Conservation (phyloP, 1,284 basidiomycete species). For the Athelia sp. region DNA sequence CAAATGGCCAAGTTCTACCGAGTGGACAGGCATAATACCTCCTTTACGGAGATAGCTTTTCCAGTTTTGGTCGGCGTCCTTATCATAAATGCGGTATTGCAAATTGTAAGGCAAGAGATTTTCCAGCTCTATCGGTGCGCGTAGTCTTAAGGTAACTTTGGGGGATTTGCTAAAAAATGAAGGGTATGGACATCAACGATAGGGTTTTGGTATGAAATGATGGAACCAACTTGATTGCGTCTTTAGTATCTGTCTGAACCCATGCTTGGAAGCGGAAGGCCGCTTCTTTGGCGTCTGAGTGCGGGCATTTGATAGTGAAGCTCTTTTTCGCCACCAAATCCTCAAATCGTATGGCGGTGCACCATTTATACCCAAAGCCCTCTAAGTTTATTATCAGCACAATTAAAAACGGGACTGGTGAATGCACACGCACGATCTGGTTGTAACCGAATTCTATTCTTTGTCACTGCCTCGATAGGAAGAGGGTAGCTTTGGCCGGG, state of each 20-base stretch:
- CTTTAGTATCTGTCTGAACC: constrained; percentile 75
- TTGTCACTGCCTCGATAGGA: constrained; percentile 88
- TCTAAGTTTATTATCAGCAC: constrained; percentile 39
- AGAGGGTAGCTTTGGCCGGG: constrained; percentile 89
- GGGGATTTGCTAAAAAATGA: constrained; percentile 67
- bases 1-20: constrained; percentile 91
- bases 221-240: constrained; percentile 32
- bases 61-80: constrained; percentile 89
- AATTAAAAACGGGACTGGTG: background rate
- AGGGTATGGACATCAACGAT: background rate
- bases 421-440: constrained; percentile 75
- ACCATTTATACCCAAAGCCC: constrained; percentile 96
- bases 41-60: constrained; percentile 91
- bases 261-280: constrained; percentile 96
- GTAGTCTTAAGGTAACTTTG: constrained; percentile 78
- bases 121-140: constrained; percentile 96
- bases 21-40: constrained; percentile 95
- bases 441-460: constrained; percentile 81
- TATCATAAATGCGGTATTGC: constrained; percentile 96
- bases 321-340: constrained; percentile 79
- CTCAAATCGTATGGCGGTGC: constrained; percentile 86
- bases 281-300: constrained; percentile 78
- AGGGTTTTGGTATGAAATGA: constrained; percentile 46
- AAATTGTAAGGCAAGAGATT: constrained; percentile 95
- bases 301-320: constrained; percentile 84